Percentiles rank a stretch among this genome's conserved stretches.
phyloP scores from a whole-genome alignment of 2,329 filamentous ascomycete species.

The Fusarium coicis region DNA sequence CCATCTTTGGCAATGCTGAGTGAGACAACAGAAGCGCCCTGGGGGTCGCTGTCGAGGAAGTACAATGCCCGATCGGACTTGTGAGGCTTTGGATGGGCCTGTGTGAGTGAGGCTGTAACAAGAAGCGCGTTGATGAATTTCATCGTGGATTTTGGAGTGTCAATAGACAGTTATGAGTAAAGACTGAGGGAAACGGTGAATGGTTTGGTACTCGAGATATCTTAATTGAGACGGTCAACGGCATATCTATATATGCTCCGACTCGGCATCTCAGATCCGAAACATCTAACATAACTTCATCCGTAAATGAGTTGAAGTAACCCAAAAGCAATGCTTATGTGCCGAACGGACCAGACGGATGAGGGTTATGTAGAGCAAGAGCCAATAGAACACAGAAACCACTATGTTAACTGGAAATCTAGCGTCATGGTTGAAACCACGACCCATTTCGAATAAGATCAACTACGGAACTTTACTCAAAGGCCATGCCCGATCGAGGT shows the following conservation, averaged over 20 bases:
- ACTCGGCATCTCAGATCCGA: not conserved
- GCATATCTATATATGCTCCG: not conserved
- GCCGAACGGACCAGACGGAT: not conserved
- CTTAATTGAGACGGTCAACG: not conserved
- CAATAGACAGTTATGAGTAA: accelerated
- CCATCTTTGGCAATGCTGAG: not conserved
- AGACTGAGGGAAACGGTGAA: no score
- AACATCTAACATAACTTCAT: not conserved
- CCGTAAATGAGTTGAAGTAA: no score
- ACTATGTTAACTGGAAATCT: not conserved
- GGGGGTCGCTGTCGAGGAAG: slow-evolving; percentile 12
- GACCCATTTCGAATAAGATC: not conserved
- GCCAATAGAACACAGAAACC: not conserved
- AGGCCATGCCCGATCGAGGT: not conserved
- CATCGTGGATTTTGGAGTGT: not conserved
- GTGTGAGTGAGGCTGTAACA: not conserved
- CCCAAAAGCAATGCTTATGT: not conserved
- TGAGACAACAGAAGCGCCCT: slow-evolving; percentile 9
- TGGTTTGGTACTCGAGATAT: not conserved
- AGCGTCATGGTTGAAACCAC: not conserved
- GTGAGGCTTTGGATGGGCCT: not conserved
- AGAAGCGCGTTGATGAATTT: not conserved
- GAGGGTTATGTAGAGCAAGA: not conserved
- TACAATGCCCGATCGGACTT: not conserved
- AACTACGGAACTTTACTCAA: not conserved